Evolutionary conservation across 495 filamentous ascomycete species (phyloP).

Genomic region (Neurospora tetrasperma): DNA sequence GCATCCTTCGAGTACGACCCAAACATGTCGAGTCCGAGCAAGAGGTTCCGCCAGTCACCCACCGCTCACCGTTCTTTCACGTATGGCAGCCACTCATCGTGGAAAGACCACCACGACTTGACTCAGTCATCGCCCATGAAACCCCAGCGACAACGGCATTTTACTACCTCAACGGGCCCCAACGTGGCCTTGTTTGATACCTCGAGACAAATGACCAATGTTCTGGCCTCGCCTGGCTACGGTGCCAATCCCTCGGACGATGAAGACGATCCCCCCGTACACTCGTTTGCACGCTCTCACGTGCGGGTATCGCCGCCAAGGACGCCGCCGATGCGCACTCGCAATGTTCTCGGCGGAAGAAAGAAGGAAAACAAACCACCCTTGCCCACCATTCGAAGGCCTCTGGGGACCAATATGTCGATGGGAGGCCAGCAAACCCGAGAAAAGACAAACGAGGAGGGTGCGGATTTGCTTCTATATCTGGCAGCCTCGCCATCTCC

Average conservation of each 20-base stretch:
- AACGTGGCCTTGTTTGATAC: slow-evolving; percentile 61
- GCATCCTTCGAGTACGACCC: slow-evolving; percentile 35
- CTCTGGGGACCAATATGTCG: neutral
- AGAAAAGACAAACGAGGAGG: slow-evolving; percentile 59
- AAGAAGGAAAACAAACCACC: slow-evolving; percentile 2
- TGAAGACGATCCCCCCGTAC: slow-evolving; percentile 67
- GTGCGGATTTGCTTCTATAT: slow-evolving; percentile 83
- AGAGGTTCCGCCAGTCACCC: slow-evolving; percentile 62
- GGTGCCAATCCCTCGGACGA: slow-evolving; percentile 55
- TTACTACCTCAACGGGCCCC: slow-evolving; percentile 49
- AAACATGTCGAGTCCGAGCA: slow-evolving; percentile 40
- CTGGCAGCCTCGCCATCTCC: slow-evolving; percentile 89
- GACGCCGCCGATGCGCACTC: slow-evolving; percentile 63
- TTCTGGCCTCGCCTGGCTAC: slow-evolving; percentile 53
- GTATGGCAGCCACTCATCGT: slow-evolving; percentile 43
- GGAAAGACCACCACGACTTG: slow-evolving; percentile 64
- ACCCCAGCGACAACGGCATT: slow-evolving; percentile 51
- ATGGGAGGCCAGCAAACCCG: slow-evolving; percentile 8
- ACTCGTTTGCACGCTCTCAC: slow-evolving; percentile 51
- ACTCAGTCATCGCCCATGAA: slow-evolving; percentile 77
- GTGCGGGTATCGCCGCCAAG: slow-evolving; percentile 67
- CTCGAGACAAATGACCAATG: slow-evolving; percentile 46
- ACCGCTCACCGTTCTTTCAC: slow-evolving; percentile 47
- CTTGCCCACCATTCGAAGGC: neutral
- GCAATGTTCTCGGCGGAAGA: slow-evolving; percentile 33